Evolutionary conservation across 345 rosid genomes (phyloP).

Genomic region (Kandelia obovata): DNA sequence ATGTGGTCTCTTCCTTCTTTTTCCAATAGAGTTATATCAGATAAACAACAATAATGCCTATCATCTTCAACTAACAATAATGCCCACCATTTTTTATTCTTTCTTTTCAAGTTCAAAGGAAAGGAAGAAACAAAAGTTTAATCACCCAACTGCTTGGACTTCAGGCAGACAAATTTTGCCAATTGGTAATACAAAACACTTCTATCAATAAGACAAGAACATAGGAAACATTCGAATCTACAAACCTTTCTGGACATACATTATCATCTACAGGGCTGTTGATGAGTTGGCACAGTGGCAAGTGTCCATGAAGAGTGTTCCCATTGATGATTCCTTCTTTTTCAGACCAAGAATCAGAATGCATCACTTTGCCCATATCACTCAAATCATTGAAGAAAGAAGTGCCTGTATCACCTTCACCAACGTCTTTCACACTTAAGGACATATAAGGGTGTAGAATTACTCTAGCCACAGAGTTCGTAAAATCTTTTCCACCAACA

Average conservation of each 20-base stretch:
- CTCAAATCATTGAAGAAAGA: conserved; percentile 26
- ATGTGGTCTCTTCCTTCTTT: no score
- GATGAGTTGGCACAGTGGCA: conserved; percentile 8
- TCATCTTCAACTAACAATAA: no score
- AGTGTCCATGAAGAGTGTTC: conserved; percentile 14
- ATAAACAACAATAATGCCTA: no score
- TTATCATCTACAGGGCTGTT: conserved; percentile 17
- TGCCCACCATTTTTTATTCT: no score
- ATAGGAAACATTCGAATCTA: background rate
- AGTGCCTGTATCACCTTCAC: conserved; percentile 19
- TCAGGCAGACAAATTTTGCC: no score
- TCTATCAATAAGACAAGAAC: no score
- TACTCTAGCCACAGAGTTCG: conserved; percentile 37
- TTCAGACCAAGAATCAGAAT: conserved; percentile 22
- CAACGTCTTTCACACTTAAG: conserved; percentile 21
- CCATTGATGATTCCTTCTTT: conserved; percentile 30
- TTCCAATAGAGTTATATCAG: no score
- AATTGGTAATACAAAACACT: no score
- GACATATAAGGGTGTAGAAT: conserved; percentile 41
- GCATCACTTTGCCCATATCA: conserved; percentile 25
- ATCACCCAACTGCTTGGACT: no score
- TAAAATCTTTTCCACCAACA: conserved; percentile 47
- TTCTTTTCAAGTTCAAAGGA: no score
- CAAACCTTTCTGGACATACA: conserved; percentile 39
- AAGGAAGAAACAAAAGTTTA: no score